Conservation (phyloP, 345 rosid species). For the Boechera stricta region DNA sequence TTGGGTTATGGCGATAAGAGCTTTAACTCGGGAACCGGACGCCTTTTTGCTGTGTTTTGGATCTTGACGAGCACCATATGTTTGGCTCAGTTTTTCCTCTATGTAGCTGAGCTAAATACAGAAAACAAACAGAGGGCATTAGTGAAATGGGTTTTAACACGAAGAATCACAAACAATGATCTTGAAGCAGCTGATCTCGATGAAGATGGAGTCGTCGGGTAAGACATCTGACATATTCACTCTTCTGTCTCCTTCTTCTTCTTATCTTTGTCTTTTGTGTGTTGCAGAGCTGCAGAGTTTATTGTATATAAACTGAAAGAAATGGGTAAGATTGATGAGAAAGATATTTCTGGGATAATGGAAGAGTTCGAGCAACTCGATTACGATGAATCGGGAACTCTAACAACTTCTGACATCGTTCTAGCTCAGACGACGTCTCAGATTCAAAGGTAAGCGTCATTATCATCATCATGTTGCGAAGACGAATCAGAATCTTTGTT, state of each 20-base stretch:
- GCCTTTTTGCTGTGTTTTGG: conserved; percentile 75
- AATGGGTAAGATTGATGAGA: conserved; percentile 83
- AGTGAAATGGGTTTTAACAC: conserved; percentile 72
- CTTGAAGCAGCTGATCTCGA: conserved; percentile 91
- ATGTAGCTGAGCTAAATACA: conserved; percentile 66
- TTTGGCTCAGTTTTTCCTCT: conserved; percentile 72
- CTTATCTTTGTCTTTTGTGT: conserved; percentile 1
- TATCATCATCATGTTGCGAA: conserved; percentile 5
- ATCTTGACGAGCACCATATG: conserved; percentile 65
- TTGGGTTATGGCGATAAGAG: conserved; percentile 88
- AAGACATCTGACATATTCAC: conserved; percentile 37
- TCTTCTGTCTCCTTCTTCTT: conserved; percentile 12
- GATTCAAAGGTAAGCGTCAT: conserved; percentile 24
- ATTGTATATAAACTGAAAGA: conserved; percentile 80
- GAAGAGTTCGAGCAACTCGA: conserved; percentile 80
- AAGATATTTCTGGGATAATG: conserved; percentile 61
- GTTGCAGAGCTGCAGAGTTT: conserved; percentile 62
- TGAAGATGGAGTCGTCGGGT: conserved; percentile 75
- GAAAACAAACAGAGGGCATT: conserved; percentile 64
- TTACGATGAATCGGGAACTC: conserved; percentile 53
- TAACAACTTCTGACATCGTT: conserved; percentile 43
- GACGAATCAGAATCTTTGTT: not conserved
- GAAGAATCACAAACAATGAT: conserved; percentile 63
- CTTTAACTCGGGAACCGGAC: conserved; percentile 63
- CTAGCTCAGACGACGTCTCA: conserved; percentile 41